These are phyloP conservation scores for Naumovozyma castellii DNA, from an alignment of 805 yeast genomes.

Conservation along the genomic window DNA sequence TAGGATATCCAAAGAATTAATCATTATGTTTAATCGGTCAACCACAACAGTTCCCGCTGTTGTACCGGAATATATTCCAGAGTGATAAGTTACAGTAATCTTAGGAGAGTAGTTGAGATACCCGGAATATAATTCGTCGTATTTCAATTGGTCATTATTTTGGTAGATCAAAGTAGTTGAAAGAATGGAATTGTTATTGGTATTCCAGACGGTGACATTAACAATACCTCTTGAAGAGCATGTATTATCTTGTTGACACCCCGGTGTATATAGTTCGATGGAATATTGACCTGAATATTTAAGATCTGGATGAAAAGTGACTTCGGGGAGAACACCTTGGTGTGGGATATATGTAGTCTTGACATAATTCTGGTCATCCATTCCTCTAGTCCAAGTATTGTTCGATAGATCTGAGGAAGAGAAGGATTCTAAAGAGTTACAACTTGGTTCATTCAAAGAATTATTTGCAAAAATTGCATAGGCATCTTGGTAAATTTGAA, in stretches of 20 bases:
- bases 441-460: slow-evolving; percentile 56
- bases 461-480: slow-evolving; percentile 65
- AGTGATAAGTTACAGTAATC: slow-evolving; percentile 34
- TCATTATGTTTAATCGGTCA: slow-evolving; percentile 47
- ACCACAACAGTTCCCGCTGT: slow-evolving; percentile 48
- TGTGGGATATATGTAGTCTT: slow-evolving; percentile 29
- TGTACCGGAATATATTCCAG: slow-evolving; percentile 24
- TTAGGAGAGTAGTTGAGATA: slow-evolving; percentile 42
- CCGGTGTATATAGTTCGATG: slow-evolving; percentile 73
- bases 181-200: slow-evolving; percentile 31
- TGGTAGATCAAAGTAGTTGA: slow-evolving; percentile 50
- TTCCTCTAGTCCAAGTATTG: slow-evolving; percentile 25
- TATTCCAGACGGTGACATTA: slow-evolving; percentile 54
- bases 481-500: slow-evolving; percentile 53
- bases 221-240: slow-evolving; percentile 69
- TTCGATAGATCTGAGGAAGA: slow-evolving; percentile 24
- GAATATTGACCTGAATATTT: slow-evolving; percentile 66
- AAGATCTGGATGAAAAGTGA: slow-evolving; percentile 30
- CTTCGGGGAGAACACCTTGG: slow-evolving; percentile 25
- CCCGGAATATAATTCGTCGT: slow-evolving; percentile 70
- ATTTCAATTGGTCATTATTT: slow-evolving; percentile 70
- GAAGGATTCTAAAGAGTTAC: slow-evolving; percentile 26
- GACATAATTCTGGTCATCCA: slow-evolving; percentile 25
- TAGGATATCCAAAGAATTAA: slow-evolving; percentile 37
- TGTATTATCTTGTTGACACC: slow-evolving; percentile 60